Percentiles rank a stretch among this genome's conserved stretches.
Evolutionary conservation across 495 filamentous ascomycete genomes (phyloP).

Genomic region (Pseudomonodictys pantanalensis): DNA sequence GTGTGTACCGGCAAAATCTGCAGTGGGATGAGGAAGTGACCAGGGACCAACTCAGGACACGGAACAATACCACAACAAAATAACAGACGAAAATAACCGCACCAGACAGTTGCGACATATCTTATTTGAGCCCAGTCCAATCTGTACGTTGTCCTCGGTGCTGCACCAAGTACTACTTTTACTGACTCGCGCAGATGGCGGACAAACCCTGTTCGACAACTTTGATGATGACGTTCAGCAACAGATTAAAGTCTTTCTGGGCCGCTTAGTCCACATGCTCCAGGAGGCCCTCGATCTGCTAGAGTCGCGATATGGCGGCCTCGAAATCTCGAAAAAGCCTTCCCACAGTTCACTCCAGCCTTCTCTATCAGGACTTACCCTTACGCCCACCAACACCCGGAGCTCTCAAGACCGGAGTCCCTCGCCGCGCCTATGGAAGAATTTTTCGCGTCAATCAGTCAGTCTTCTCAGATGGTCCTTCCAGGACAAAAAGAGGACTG

Average conservation of each 20-base stretch:
- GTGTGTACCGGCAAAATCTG: background rate
- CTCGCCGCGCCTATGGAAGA: background rate
- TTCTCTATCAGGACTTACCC: too few species aligned
- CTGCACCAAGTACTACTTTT: too few species aligned
- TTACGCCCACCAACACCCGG: too few species aligned
- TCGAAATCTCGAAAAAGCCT: background rate
- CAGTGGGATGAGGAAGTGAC: background rate
- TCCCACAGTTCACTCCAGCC: too few species aligned
- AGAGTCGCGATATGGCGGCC: slow-evolving; percentile 1
- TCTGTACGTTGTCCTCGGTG: too few species aligned
- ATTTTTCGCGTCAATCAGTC: background rate
- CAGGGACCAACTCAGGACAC: background rate
- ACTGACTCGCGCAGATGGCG: too few species aligned
- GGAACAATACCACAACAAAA: background rate
- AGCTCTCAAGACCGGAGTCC: too few species aligned
- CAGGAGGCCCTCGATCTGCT: slow-evolving; percentile 19
- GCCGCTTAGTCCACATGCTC: slow-evolving; percentile 2
- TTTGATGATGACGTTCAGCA: slow-evolving; percentile 19
- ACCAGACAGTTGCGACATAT: slow-evolving; percentile 12
- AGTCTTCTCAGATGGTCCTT: slow-evolving; percentile 51
- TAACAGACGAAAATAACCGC: slow-evolving; percentile 11
- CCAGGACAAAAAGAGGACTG: slow-evolving; percentile 38
- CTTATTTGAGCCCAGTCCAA: background rate
- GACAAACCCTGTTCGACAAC: slow-evolving; percentile 11
- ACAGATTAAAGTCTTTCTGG: slow-evolving; percentile 18